phyloP scores from a whole-genome alignment of 345 rosid species.

The Linum trigynum region DNA sequence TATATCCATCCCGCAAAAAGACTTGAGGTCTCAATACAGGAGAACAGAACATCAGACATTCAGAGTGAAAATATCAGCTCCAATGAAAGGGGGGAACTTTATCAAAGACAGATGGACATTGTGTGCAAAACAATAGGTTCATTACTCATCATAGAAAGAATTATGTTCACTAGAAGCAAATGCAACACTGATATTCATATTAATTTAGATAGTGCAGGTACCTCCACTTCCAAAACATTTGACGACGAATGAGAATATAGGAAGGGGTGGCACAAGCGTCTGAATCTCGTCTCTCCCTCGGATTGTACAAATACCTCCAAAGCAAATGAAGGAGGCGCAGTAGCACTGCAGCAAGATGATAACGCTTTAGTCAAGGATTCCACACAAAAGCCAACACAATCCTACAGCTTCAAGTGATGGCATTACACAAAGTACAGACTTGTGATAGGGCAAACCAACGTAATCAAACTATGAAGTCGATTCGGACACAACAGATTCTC shows the following conservation, averaged over 20 bases:
- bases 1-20: not conserved
- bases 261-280: slow-evolving; percentile 96
- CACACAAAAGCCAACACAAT: not conserved
- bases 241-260: slow-evolving; percentile 94
- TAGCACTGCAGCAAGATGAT: slow-evolving; percentile 49
- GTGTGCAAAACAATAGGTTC: not conserved
- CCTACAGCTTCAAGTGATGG: not conserved
- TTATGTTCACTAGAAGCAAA: not conserved
- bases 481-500: not conserved
- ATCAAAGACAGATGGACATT: not conserved
- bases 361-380: slow-evolving; percentile 1
- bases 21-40: not conserved
- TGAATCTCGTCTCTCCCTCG: slow-evolving; percentile 84
- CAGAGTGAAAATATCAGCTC: not conserved
- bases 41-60: slow-evolving; percentile 4
- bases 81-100: no score
- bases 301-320: slow-evolving; percentile 94
- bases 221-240: slow-evolving; percentile 96
- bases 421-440: not conserved
- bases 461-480: no score
- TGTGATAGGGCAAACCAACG: not conserved
- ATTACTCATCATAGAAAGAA: not conserved
- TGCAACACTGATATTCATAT: no score
- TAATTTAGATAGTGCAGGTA: slow-evolving; percentile 7
- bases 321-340: slow-evolving; percentile 97